Conservation (phyloP, 805 yeast species). For the Monosporozyma aquatica region DNA sequence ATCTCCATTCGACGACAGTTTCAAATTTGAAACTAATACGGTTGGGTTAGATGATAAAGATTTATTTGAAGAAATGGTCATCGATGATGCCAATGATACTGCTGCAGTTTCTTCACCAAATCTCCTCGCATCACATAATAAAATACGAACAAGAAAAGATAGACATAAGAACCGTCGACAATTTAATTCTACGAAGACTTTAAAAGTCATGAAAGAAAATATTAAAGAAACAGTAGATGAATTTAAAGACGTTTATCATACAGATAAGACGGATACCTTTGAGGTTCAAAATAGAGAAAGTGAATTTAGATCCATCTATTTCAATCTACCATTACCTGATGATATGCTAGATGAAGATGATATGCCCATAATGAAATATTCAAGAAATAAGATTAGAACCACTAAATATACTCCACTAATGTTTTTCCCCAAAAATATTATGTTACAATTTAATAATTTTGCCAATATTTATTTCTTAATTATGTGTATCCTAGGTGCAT, state of each 20-base stretch:
- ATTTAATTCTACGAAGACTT: constrained; percentile 43
- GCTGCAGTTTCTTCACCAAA: too few relatives aligned
- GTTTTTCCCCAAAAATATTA: constrained; percentile 78
- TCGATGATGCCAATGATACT: neutral
- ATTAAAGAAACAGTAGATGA: constrained; percentile 28
- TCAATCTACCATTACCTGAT: constrained; percentile 54
- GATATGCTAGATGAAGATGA: constrained; percentile 51
- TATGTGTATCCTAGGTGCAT: constrained; percentile 69
- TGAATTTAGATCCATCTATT: constrained; percentile 44
- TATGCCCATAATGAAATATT: constrained; percentile 47
- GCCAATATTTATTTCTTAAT: constrained; percentile 84
- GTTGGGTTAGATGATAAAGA: constrained; percentile 3
- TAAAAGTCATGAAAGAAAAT: constrained; percentile 38
- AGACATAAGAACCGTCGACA: constrained; percentile 54
- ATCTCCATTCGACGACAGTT: constrained; percentile 28
- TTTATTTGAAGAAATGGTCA: constrained; percentile 5
- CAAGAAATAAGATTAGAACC: constrained; percentile 88
- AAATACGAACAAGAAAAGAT: constrained; percentile 70
- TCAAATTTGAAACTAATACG: constrained; percentile 15
- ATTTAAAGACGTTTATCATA: constrained; percentile 7
- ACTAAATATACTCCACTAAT: constrained; percentile 90
- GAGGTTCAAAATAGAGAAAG: constrained; percentile 32
- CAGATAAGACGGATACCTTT: constrained; percentile 18
- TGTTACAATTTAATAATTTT: constrained; percentile 72
- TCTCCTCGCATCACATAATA: too few relatives aligned